Evolutionary conservation across 495 filamentous ascomycete genomes (phyloP).

Genomic region (Rostrohypoxylon terebratum): DNA sequence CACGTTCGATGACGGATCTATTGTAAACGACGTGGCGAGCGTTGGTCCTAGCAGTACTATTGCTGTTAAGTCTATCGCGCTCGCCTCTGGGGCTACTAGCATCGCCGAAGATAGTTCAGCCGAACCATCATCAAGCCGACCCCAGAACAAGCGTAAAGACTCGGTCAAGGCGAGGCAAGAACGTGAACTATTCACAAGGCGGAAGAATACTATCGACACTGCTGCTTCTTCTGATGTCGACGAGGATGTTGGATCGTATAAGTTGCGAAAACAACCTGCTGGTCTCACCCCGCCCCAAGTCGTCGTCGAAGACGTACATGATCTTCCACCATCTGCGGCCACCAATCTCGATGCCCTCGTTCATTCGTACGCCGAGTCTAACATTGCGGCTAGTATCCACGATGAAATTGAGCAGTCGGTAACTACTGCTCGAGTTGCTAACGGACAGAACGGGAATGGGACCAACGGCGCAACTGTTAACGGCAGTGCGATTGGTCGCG

Average conservation of each 20-base stretch:
- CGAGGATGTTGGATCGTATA: constrained; percentile 68
- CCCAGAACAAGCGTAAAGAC: constrained; percentile 73
- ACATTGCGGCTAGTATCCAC: constrained; percentile 79
- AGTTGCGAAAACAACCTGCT: constrained; percentile 73
- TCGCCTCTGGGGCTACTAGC: constrained; percentile 73
- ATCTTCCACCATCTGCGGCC: constrained; percentile 77
- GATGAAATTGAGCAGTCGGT: constrained; percentile 83
- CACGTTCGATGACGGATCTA: constrained; percentile 63
- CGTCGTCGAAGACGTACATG: constrained; percentile 75
- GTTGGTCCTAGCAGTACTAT: constrained; percentile 87
- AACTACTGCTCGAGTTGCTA: constrained; percentile 68
- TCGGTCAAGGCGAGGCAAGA: constrained; percentile 88
- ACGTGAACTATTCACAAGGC: constrained; percentile 87
- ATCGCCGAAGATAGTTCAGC: constrained; percentile 68
- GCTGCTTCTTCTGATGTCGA: constrained; percentile 75
- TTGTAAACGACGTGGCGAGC: constrained; percentile 72
- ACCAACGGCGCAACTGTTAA: constrained; percentile 58
- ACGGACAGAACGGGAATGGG: constrained; percentile 74
- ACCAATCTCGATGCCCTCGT: constrained; percentile 89
- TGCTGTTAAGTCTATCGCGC: constrained; percentile 92
- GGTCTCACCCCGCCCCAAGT: constrained; percentile 71
- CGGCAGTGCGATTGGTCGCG: constrained; percentile 70
- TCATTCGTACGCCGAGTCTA: constrained; percentile 76
- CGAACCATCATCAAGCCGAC: constrained; percentile 63
- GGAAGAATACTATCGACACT: constrained; percentile 72